Evolutionary conservation across 306 rosid species (phyloP).

Genomic region (Malus orientalis): DNA sequence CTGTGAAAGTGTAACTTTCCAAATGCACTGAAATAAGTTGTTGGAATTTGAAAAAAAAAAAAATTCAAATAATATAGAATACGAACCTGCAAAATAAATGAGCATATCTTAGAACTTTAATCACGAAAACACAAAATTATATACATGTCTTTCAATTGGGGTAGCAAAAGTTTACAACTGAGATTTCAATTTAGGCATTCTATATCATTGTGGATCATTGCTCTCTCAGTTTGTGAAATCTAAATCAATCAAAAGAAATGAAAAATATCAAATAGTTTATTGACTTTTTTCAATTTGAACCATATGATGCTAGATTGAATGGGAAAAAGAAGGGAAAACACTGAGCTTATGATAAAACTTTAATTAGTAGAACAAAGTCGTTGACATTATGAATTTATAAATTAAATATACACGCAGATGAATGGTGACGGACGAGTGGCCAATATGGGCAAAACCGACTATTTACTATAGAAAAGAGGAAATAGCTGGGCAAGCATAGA

Average conservation of each 20-base stretch:
- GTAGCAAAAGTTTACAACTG: conserved; percentile 71
- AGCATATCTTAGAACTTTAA: no score
- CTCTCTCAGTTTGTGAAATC: conserved; percentile 93
- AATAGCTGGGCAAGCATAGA: no score
- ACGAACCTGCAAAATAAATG: no score
- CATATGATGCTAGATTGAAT: background rate
- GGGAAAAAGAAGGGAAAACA: background rate
- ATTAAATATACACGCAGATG: conserved; percentile 41
- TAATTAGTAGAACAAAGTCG: background rate
- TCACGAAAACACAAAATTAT: background rate
- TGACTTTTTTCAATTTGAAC: background rate
- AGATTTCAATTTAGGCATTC: conserved; percentile 86
- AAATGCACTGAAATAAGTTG: no score
- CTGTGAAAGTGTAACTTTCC: no score
- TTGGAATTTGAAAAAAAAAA: no score
- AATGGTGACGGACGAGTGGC: no score
- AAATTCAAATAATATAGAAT: no score
- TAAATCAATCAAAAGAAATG: conserved; percentile 16
- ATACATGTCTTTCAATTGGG: conserved; percentile 75
- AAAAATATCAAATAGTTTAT: background rate
- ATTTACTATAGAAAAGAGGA: no score
- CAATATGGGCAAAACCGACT: no score
- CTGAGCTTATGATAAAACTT: background rate
- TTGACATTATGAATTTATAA: background rate
- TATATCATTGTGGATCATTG: conserved; percentile 80